Percentiles rank a stretch among this genome's conserved stretches.
Conservation (phyloP, 164 flowering plant species). For the Liquidambar formosana region DNA sequence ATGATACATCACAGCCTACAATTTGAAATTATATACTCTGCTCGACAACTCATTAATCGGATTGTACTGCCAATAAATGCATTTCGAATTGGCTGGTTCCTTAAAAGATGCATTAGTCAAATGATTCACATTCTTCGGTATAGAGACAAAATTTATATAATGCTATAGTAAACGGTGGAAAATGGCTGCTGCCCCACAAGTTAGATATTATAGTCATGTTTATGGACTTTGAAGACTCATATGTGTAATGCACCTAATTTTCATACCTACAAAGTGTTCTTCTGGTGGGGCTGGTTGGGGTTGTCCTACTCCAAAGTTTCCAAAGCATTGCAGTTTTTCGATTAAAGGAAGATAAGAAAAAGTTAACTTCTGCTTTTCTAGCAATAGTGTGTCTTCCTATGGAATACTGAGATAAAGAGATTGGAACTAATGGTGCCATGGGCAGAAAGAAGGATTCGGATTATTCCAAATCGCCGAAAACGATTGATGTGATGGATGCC, state of each 20-base stretch:
- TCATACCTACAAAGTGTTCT: constrained; percentile 15
- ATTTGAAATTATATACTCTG: too few species aligned
- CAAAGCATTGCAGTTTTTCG: neutral
- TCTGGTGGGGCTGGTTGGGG: constrained; percentile 20
- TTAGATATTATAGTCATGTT: neutral
- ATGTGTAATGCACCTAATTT: neutral
- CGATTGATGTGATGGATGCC: constrained; percentile 8
- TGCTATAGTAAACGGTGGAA: constrained; percentile 4
- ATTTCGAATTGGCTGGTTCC: neutral
- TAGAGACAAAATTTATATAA: constrained; percentile 20
- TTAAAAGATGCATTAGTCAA: neutral
- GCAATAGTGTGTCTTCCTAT: constrained; percentile 19
- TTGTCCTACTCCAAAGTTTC: constrained; percentile 19
- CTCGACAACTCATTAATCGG: constrained; percentile 5
- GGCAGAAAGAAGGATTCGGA: constrained; percentile 14
- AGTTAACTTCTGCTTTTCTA: constrained; percentile 14
- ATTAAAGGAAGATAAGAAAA: neutral
- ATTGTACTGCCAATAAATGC: constrained; percentile 2
- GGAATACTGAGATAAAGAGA: constrained; percentile 5
- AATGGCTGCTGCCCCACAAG: constrained; percentile 17
- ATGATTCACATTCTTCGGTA: neutral
- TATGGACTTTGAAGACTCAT: neutral
- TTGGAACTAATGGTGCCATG: neutral
- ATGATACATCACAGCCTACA: neutral
- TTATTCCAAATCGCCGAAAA: constrained; percentile 9